Evolutionary conservation across 129 eudicot species (phyloP).

Genomic region (Tanacetum coccineum): DNA sequence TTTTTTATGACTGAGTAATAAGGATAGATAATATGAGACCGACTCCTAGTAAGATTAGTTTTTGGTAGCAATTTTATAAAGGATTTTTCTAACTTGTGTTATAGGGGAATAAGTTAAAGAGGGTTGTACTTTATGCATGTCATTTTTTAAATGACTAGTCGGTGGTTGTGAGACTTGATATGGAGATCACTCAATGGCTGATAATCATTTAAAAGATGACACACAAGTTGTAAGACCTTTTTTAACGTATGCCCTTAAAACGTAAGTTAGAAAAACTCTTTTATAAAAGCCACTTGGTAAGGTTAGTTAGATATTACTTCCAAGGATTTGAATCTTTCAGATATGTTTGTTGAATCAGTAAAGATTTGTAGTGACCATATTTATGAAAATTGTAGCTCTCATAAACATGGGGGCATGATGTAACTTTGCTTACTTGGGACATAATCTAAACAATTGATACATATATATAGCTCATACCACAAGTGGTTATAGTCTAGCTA

Average conservation of each 20-base stretch:
- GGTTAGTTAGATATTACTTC: neutral
- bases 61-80: too few relatives aligned
- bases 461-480: neutral
- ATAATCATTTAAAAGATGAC: too few relatives aligned
- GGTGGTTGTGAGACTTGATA: too few relatives aligned
- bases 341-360: slow-evolving; percentile 1
- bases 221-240: too few relatives aligned
- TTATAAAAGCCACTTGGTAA: neutral
- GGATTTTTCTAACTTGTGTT: too few relatives aligned
- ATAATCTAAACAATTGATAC: neutral
- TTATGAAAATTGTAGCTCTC: neutral
- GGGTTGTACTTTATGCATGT: too few relatives aligned
- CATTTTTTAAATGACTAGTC: too few relatives aligned
- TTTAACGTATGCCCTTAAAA: too few relatives aligned
- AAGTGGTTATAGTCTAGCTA: neutral
- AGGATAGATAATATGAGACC: slow-evolving; percentile 1
- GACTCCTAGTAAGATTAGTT: neutral
- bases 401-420: slow-evolving; percentile 8
- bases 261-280: too few relatives aligned
- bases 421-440: neutral
- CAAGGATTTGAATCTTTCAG: neutral
- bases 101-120: too few relatives aligned
- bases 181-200: too few relatives aligned
- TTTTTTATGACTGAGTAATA: too few relatives aligned
- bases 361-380: slow-evolving; percentile 7